Percentiles rank a stretch among this genome's conserved stretches.
These are phyloP conservation scores for Teunomyces kruisii DNA, from an alignment of 805 yeast genomes.

Conservation along the genomic window DNA sequence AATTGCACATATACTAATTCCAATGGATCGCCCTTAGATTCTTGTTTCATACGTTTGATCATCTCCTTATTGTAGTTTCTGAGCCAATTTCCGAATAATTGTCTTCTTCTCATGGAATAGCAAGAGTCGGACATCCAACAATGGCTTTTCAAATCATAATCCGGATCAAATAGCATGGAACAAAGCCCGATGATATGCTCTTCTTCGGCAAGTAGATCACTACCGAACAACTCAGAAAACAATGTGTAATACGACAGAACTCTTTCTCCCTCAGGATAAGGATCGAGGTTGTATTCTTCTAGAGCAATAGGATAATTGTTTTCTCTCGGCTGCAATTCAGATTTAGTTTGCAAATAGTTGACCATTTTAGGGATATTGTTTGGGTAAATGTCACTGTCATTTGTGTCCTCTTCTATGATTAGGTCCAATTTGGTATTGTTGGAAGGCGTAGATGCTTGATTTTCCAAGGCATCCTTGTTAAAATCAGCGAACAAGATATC, in stretches of 20 bases:
- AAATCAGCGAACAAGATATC: slow-evolving; percentile 49
- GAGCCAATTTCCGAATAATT: slow-evolving; percentile 58
- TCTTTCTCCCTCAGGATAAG: slow-evolving; percentile 5
- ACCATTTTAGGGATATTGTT: slow-evolving; percentile 16
- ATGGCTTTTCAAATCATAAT: slow-evolving; percentile 9
- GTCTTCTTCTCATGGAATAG: slow-evolving; percentile 36
- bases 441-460: slow-evolving; percentile 23
- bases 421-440: background rate
- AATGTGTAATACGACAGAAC: background rate
- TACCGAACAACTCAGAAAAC: slow-evolving; percentile 19
- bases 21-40: slow-evolving; percentile 36
- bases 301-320: slow-evolving; percentile 28
- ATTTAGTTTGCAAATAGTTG: slow-evolving; percentile 19
- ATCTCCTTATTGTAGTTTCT: slow-evolving; percentile 39
- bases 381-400: slow-evolving; percentile 10
- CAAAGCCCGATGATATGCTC: slow-evolving; percentile 54
- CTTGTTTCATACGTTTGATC: slow-evolving; percentile 24
- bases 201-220: slow-evolving; percentile 14
- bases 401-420: slow-evolving; percentile 2
- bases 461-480: slow-evolving; percentile 21
- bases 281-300: background rate
- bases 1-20: slow-evolving; percentile 52
- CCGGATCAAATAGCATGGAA: slow-evolving; percentile 53
- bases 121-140: slow-evolving; percentile 6
- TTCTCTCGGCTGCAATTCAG: slow-evolving; percentile 18